A percentile compares a stretch with the other conserved stretches of the same genome.
These are phyloP conservation scores for Ichthyophthirius multifiliis DNA, from an alignment of 169 alveolate genomes.

Conservation along the genomic window DNA sequence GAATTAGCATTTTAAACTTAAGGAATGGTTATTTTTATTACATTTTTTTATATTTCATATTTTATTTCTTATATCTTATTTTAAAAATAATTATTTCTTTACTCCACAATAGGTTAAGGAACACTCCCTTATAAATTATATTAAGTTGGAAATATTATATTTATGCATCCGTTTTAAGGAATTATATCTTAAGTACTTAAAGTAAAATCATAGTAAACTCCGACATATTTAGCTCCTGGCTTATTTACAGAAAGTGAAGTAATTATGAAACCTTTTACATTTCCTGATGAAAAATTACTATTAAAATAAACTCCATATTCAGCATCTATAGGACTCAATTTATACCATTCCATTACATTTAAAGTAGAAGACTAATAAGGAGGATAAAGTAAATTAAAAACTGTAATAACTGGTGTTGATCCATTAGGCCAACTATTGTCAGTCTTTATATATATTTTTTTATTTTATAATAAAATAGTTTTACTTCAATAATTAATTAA, in stretches of 20 bases:
- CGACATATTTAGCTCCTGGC: background rate
- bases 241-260: background rate
- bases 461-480: background rate
- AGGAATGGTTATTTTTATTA: too few relatives aligned
- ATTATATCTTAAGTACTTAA: background rate
- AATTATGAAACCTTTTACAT: background rate
- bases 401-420: background rate
- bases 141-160: background rate
- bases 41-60: too few relatives aligned
- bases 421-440: background rate
- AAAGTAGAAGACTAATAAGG: background rate
- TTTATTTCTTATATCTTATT: too few relatives aligned
- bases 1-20: too few relatives aligned
- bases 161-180: background rate
- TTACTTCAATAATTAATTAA: background rate
- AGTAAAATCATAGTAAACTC: background rate
- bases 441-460: background rate
- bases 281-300: background rate
- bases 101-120: slow-evolving; percentile 1
- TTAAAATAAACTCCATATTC: background rate
- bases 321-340: background rate
- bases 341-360: background rate
- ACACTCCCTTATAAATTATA: background rate
- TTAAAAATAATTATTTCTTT: too few relatives aligned
- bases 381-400: background rate